Evolutionary conservation across 139 green algal species (phyloP), one percentile per base, ranked within the genome.

Genomic region (Chlorella sp.): DNA sequence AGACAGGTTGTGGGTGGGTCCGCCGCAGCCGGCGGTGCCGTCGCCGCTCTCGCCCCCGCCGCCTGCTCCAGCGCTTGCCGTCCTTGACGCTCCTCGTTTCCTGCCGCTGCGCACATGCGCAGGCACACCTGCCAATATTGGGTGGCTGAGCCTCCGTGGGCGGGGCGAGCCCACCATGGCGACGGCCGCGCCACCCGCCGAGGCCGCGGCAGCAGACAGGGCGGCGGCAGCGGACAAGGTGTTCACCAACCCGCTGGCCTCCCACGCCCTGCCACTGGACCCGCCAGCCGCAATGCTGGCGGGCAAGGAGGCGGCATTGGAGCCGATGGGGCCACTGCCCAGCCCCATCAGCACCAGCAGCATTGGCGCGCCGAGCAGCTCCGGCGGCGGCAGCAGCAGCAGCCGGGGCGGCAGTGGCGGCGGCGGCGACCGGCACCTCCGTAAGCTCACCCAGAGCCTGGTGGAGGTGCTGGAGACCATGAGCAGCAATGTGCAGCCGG

Each of bases 381-480:
- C 20, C 20, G 34, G 9, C 9, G 57, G 56, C 60, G 36, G 26
- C 23, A 44, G 70, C 57, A 55, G 57, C 18, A 25, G 20, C 20
- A 17, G 38, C 63, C 80, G n/a, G n/a, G 70, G 26, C 34, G 11
- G 28, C 28, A n/a, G 12, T 26, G 12, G n/a, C 30, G 47, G 47
- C 32, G 74, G 34, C 17, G 74, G 21, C 16, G 75, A 41, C 23
- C 30, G 39, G 15, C 84, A 88, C 39, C 38, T 88, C 4, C 76
- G 78, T 47, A 71, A 72, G 20, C 51, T 89, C 36, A 89, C 85
- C 28, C 55, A 79, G 38, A 73, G 47, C 60, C 41, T 88, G 30
- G 62, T 85, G 18, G 84, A 88, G 18, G 84, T 88, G 20, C n/a
- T 88, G 39, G 74, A 88, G 32, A 41, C 81, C 5, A 83, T 87